A percentile compares a stretch with the other conserved stretches of the same genome.
Evolutionary conservation across 2,329 filamentous ascomycete genomes (phyloP).

Genomic region (Tolypocladium sp.): DNA sequence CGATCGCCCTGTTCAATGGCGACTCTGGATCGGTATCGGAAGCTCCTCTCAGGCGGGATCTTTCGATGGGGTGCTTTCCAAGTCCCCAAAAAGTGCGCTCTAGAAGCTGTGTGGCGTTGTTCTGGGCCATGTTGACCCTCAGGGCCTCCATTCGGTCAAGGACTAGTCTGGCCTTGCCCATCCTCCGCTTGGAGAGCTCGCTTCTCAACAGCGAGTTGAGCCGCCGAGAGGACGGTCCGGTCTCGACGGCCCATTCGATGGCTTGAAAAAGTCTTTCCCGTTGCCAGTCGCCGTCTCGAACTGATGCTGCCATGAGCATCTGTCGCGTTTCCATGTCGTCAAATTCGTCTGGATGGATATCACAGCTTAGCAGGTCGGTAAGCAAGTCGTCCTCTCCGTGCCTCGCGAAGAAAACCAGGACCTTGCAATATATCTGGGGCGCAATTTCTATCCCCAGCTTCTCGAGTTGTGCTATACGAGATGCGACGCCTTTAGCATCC

Average conservation of each 20-base stretch:
- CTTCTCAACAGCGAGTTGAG: slow-evolving; percentile 13
- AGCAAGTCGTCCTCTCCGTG: slow-evolving; percentile 44
- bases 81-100: slow-evolving; percentile 15
- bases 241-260: slow-evolving; percentile 22
- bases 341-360: slow-evolving; percentile 48
- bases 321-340: slow-evolving; percentile 34
- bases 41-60: neutral
- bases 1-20: slow-evolving; percentile 20
- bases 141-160: slow-evolving; percentile 23
- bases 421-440: slow-evolving; percentile 53
- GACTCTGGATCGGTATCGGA: slow-evolving; percentile 1
- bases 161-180: slow-evolving; percentile 14
- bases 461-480: slow-evolving; percentile 52
- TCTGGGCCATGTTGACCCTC: slow-evolving; percentile 17
- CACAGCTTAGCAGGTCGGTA: slow-evolving; percentile 33
- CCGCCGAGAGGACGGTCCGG: slow-evolving; percentile 9
- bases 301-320: slow-evolving; percentile 24
- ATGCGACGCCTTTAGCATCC: slow-evolving; percentile 43
- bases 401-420: slow-evolving; percentile 55
- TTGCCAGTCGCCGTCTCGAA: slow-evolving; percentile 23
- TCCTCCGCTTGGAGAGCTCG: slow-evolving; percentile 7
- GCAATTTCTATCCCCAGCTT: slow-evolving; percentile 53
- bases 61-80: slow-evolving; percentile 14
- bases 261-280: slow-evolving; percentile 34
- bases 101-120: slow-evolving; percentile 16